Percentiles rank a stretch among this genome's conserved stretches.
Evolutionary conservation across 1,284 basidiomycete species (phyloP).

Genomic region (Coniophora puteana): DNA sequence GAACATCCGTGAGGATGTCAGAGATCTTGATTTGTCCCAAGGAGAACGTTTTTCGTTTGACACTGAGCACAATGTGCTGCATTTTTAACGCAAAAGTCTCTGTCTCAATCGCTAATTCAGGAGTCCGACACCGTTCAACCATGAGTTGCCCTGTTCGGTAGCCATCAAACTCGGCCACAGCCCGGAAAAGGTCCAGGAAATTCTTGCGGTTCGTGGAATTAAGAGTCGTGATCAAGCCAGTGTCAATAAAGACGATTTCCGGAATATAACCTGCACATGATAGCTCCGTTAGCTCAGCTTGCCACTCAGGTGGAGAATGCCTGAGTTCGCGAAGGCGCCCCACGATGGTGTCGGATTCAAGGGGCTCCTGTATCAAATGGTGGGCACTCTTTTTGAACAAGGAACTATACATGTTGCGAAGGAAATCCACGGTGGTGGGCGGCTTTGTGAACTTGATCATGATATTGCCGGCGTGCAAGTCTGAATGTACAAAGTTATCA

Average conservation of each 20-base stretch:
- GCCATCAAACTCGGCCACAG: slow-evolving; percentile 95
- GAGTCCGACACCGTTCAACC: slow-evolving; percentile 93
- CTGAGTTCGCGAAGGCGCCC: slow-evolving; percentile 58
- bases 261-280: slow-evolving; percentile 80
- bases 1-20: slow-evolving; percentile 87
- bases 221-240: slow-evolving; percentile 90
- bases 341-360: slow-evolving; percentile 67
- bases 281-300: slow-evolving; percentile 62
- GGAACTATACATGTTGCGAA: slow-evolving; percentile 49
- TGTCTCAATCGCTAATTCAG: slow-evolving; percentile 86
- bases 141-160: slow-evolving; percentile 93
- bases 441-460: slow-evolving; percentile 96
- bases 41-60: slow-evolving; percentile 96
- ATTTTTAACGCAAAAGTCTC: slow-evolving; percentile 97
- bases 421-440: slow-evolving; percentile 55
- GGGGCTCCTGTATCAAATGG: slow-evolving; percentile 32
- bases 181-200: slow-evolving; percentile 95
- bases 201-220: slow-evolving; percentile 81
- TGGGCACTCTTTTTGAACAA: slow-evolving; percentile 30
- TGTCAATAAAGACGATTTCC: slow-evolving; percentile 95
- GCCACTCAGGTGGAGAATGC: slow-evolving; percentile 67
- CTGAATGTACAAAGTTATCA: slow-evolving; percentile 98
- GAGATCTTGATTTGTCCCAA: slow-evolving; percentile 95
- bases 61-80: slow-evolving; percentile 90
- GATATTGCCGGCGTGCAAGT: slow-evolving; percentile 94